These are phyloP conservation scores for Paraconiothyrium brasiliense DNA, from an alignment of 2,329 filamentous ascomycete species.

Conservation along the genomic window DNA sequence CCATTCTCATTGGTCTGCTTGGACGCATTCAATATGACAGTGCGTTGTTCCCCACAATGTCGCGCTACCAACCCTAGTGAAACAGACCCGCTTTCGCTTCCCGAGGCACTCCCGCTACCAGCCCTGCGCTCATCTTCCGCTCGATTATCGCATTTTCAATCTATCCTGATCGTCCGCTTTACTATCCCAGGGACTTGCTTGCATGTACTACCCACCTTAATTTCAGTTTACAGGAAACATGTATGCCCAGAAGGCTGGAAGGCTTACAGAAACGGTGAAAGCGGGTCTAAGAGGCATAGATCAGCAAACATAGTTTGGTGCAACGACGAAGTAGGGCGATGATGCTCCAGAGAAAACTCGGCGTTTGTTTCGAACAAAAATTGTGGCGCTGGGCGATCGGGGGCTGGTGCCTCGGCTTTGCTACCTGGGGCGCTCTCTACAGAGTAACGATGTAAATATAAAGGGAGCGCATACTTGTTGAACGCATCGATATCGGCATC, in stretches of 20 bases:
- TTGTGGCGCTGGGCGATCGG: neutral
- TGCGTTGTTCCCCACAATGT: neutral
- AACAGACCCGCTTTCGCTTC: constrained; percentile 5
- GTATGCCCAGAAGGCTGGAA: neutral
- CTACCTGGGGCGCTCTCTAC: neutral
- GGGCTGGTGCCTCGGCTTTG: neutral
- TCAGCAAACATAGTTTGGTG: neutral
- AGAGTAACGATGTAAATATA: neutral
- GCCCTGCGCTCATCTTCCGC: constrained; percentile 2
- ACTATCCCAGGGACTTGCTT: neutral
- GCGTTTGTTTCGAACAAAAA: constrained; percentile 3
- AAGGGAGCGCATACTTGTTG: neutral
- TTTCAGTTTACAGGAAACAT: neutral
- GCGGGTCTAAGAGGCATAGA: neutral
- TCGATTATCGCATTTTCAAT: neutral
- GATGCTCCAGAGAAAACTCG: neutral
- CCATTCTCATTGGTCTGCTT: constrained; percentile 1
- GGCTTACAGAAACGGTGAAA: neutral
- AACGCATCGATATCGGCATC: neutral
- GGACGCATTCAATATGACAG: neutral
- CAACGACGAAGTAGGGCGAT: too few relatives aligned
- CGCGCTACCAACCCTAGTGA: constrained; percentile 3
- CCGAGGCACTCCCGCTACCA: constrained; percentile 7
- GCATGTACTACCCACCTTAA: constrained; percentile 1
- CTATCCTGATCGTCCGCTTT: neutral